Percentiles rank a stretch among this genome's conserved stretches.
These are phyloP conservation scores for Thermochaetoides dissita DNA, from an alignment of 2,329 filamentous ascomycete species.

Conservation along the genomic window DNA sequence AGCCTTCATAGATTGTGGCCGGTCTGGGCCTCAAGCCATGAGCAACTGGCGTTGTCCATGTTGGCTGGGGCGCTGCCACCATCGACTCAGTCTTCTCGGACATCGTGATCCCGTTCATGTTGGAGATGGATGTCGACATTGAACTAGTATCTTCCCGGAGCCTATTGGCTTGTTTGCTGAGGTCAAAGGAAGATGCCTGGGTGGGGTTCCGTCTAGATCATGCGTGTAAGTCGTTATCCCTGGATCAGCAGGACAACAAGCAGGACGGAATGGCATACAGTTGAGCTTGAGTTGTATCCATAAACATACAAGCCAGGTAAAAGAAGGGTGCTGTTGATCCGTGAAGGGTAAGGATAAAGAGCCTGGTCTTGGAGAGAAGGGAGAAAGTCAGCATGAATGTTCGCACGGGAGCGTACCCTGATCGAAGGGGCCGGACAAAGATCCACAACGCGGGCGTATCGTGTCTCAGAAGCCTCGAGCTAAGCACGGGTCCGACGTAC, in stretches of 20 bases:
- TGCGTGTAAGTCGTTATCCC: conserved; percentile 24
- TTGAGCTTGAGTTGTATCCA: conserved; percentile 38
- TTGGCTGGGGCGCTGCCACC: conserved; percentile 26
- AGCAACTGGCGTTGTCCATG: conserved; percentile 43
- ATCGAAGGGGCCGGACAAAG: conserved; percentile 19
- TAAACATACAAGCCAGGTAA: conserved; percentile 24
- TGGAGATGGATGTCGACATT: conserved; percentile 14
- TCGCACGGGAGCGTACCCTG: conserved; percentile 17
- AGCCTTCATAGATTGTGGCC: conserved; percentile 46
- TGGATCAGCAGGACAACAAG: conserved; percentile 8
- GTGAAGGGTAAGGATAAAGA: conserved; percentile 19
- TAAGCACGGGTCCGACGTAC: conserved; percentile 26
- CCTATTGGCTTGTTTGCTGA: conserved; percentile 22
- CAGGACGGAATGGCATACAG: conserved; percentile 30
- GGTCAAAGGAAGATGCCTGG: conserved; percentile 35
- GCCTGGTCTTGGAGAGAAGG: conserved; percentile 12
- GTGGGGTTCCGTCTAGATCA: conserved; percentile 31
- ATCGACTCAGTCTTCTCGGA: conserved; percentile 33
- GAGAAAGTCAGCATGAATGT: conserved; percentile 26
- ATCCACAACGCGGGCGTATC: conserved; percentile 21
- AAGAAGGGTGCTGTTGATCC: conserved; percentile 24
- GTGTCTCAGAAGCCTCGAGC: conserved; percentile 24
- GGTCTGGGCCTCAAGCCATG: conserved; percentile 38
- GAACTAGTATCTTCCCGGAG: too few relatives aligned
- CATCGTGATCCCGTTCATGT: conserved; percentile 39